phyloP scores from a whole-genome alignment of 352 stramenopile genomes.

The Pythium apleroticum region DNA sequence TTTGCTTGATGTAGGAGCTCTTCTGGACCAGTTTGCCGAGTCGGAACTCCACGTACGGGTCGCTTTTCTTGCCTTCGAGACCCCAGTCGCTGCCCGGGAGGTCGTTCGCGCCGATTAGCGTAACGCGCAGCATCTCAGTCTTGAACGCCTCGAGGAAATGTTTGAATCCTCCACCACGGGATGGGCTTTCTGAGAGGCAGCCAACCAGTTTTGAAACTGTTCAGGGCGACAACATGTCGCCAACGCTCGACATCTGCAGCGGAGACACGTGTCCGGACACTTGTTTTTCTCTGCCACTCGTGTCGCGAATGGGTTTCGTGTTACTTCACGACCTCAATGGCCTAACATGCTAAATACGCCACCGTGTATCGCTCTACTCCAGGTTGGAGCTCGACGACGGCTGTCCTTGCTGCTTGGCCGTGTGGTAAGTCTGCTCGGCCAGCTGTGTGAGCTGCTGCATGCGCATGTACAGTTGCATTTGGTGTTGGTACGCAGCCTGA shows the following conservation, averaged over 20 bases:
- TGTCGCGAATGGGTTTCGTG: not conserved
- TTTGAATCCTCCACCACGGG: too few relatives aligned
- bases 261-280: not conserved
- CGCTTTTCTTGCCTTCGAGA: constrained; percentile 58
- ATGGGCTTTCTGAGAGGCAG: too few relatives aligned
- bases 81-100: constrained; percentile 64
- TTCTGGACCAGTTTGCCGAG: constrained; percentile 47
- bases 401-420: constrained; percentile 31
- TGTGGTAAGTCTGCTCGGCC: constrained; percentile 15
- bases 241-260: not conserved
- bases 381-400: not conserved
- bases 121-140: constrained; percentile 63
- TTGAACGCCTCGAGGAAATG: too few relatives aligned
- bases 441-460: constrained; percentile 19
- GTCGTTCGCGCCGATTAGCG: constrained; percentile 46
- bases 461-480: constrained; percentile 18
- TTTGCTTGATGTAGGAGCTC: constrained; percentile 60
- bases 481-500: constrained; percentile 9
- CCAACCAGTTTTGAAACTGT: too few relatives aligned
- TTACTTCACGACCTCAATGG: too few relatives aligned
- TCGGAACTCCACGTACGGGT: constrained; percentile 69
- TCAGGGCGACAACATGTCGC: not conserved
- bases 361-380: not conserved
- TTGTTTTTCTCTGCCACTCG: not conserved
- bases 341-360: not conserved